Base-by-base conservation (phyloP, 2,329 filamentous ascomycete species). In the Aspergillus intermedius region DNA sequence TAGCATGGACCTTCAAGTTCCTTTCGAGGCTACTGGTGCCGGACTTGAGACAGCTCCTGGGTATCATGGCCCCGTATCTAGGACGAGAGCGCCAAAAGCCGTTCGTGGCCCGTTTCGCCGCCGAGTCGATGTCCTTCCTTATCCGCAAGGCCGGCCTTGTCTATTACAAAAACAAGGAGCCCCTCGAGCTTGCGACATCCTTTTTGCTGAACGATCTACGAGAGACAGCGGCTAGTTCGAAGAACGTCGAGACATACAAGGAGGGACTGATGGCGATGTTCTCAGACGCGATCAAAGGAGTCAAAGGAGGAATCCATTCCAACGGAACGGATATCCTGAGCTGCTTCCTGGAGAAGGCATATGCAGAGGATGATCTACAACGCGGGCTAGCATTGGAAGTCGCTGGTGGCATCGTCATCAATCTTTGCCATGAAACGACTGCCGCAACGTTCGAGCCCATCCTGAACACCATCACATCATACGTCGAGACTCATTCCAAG, bases 1-100 rank as follows among this genome's bases (percentile, higher is more conserved):
- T 98, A 48, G 90, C 93, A 42, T 98, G 94, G 77, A 77, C 97
- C 37, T 96, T 98, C 80, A 98, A 98, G 66, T 97, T 97, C 63
- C 80, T 98, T 4, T 94, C 90, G 2, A 84, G 88, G 54, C 78
- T 97, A 0, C 72, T 98, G 19, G 87, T 93, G 0, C 86, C 89
- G 3, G 88, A 98, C 63, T 72, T 98, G 54, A 78, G 87, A 53
- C 89, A 91, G 42, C 84, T 94, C 2, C 91, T 89, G 64, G 81
- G 88, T 61, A 81, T 93, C 46, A 82, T 98, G 74, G 80, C 87
- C 0, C 86, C 90, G 3, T 78, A 97, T 46, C 79, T 98, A 25
- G 93, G 91, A 54, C 91, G 87, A 67, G 77, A 84, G 49, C 82
- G 82, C 49, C 88, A 91, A 55, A 93, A 91, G 55, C 81, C 84